Conservation (phyloP, 345 rosid genomes). For the Lumnitzera littorea region DNA sequence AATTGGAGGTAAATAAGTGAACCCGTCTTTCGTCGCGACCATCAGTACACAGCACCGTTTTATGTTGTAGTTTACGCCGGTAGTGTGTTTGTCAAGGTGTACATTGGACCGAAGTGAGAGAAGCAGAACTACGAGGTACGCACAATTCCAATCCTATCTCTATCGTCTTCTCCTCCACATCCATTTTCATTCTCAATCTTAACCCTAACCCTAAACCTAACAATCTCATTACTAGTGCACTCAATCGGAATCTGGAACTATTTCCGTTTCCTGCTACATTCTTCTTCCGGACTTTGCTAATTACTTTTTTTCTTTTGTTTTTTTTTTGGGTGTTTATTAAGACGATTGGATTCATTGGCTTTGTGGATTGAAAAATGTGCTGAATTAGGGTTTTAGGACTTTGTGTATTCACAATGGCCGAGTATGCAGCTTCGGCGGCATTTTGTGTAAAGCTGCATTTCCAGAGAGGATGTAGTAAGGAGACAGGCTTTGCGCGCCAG, state of each 20-base stretch:
- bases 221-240: not conserved
- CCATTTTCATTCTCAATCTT: not conserved
- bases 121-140: conserved; percentile 15
- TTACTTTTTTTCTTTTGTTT: too few relatives aligned
- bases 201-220: not conserved
- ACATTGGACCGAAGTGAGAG: too few relatives aligned
- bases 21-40: too few relatives aligned
- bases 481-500: conserved; percentile 6
- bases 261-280: not conserved
- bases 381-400: conserved; percentile 14
- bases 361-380: conserved; percentile 12
- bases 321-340: too few relatives aligned
- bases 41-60: too few relatives aligned
- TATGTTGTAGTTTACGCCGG: too few relatives aligned
- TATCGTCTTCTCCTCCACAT: not conserved
- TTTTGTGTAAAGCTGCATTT: conserved; percentile 35
- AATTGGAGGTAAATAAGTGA: too few relatives aligned
- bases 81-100: too few relatives aligned
- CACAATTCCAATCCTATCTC: conserved; percentile 22
- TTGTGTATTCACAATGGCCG: conserved; percentile 36
- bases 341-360: not conserved
- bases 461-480: conserved; percentile 19
- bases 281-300: not conserved
- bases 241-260: not conserved
- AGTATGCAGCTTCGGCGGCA: conserved; percentile 31